Conservation (phyloP, 257 asterid genomes). For the Nicotiana undulata region DNA sequence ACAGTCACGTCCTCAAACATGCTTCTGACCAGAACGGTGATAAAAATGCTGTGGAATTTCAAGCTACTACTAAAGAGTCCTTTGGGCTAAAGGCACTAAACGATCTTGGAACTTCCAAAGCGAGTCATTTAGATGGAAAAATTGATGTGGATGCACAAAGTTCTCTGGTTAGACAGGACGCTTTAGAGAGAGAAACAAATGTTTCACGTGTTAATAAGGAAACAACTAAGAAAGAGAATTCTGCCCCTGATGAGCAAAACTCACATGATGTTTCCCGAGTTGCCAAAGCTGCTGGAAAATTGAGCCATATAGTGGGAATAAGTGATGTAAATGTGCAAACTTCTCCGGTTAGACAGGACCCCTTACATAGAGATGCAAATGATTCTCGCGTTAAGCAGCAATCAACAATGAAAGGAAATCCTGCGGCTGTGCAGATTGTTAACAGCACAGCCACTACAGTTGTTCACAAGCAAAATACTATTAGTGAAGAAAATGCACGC, state of each 20-base stretch:
- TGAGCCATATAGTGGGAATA: conserved; percentile 7
- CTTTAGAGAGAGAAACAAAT: conserved; percentile 17
- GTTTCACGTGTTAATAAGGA: conserved; percentile 6
- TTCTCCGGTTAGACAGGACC: conserved; percentile 13
- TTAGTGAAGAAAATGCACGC: conserved; percentile 16
- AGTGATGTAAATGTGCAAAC: conserved; percentile 19
- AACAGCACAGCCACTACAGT: conserved; percentile 11
- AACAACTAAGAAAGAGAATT: conserved; percentile 2
- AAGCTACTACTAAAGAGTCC: conserved; percentile 10
- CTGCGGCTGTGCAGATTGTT: conserved; percentile 8
- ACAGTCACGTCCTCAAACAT: conserved; percentile 21
- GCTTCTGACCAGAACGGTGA: conserved; percentile 19
- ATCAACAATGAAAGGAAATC: background rate
- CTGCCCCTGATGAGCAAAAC: conserved; percentile 19
- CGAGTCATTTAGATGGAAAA: conserved; percentile 8
- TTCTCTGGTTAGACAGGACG: conserved; percentile 13
- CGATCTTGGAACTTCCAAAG: conserved; percentile 23
- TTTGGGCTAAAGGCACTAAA: conserved; percentile 20
- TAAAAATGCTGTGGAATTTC: conserved; percentile 14
- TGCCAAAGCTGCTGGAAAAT: conserved; percentile 20
- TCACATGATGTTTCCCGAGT: conserved; percentile 22
- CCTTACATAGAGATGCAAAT: conserved; percentile 20
- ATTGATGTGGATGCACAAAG: conserved; percentile 18
- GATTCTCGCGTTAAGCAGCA: conserved; percentile 8
- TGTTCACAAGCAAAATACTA: conserved; percentile 10